These are phyloP conservation scores for Boletus fagicola DNA, from an alignment of 768 basidiomycete species.

Conservation along the genomic window DNA sequence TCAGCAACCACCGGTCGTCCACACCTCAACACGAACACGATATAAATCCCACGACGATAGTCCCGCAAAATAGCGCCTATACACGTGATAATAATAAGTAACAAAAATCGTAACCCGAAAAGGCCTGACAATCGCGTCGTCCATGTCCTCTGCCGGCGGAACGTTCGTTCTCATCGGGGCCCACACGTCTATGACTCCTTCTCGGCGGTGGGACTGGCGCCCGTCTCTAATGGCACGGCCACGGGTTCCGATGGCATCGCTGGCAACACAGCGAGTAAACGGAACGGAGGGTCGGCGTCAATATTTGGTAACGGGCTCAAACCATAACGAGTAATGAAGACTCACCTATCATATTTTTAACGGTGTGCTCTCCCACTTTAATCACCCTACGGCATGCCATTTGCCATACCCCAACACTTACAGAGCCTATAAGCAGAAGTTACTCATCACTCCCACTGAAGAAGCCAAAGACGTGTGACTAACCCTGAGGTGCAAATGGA, in stretches of 20 bases:
- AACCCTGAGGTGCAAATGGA: slow-evolving; percentile 88
- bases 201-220: slow-evolving; percentile 7
- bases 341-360: slow-evolving; percentile 59
- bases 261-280: slow-evolving; percentile 2
- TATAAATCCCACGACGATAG: neutral
- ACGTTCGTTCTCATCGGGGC: neutral
- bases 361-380: slow-evolving; percentile 67
- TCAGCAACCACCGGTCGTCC: neutral
- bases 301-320: neutral
- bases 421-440: slow-evolving; percentile 57
- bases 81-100: slow-evolving; percentile 20
- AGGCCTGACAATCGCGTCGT: neutral
- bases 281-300: neutral
- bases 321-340: slow-evolving; percentile 8
- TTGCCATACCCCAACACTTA: slow-evolving; percentile 93
- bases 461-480: slow-evolving; percentile 23
- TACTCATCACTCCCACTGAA: neutral
- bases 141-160: slow-evolving; percentile 1
- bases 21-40: neutral
- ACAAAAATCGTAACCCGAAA: neutral
- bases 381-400: slow-evolving; percentile 91
- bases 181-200: slow-evolving; percentile 20
- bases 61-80: slow-evolving; percentile 12
- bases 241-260: slow-evolving; percentile 23
- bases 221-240: slow-evolving; percentile 16